These are phyloP conservation scores for Exophiala sp. DNA, from an alignment of 2,329 filamentous ascomycete genomes.

Conservation along the genomic window DNA sequence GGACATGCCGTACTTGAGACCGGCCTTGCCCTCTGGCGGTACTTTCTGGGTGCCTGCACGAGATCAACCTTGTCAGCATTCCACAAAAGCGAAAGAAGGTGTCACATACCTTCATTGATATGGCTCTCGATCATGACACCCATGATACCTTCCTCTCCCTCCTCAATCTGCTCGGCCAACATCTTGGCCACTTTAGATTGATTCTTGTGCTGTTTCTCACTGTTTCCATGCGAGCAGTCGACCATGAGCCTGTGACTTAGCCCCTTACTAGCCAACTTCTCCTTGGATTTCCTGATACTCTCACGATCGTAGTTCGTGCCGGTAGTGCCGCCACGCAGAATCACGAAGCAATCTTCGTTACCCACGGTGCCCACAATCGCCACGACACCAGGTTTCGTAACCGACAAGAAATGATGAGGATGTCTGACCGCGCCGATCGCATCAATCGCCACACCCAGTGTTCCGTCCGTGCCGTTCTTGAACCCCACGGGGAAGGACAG, in stretches of 20 bases:
- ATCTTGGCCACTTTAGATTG: conserved; percentile 87
- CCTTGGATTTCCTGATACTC: conserved; percentile 74
- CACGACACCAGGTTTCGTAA: conserved; percentile 90
- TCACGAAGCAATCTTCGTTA: conserved; percentile 97
- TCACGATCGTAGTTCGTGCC: conserved; percentile 92
- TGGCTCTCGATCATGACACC: conserved; percentile 99
- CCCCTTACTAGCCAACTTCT: conserved; percentile 74
- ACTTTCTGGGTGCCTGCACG: conserved; percentile 35
- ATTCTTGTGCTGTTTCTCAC: conserved; percentile 94
- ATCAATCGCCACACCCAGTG: conserved; percentile 85
- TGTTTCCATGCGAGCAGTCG: conserved; percentile 98
- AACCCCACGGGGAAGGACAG: conserved; percentile 97
- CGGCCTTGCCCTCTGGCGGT: conserved; percentile 31
- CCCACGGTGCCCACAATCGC: conserved; percentile 90
- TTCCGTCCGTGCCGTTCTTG: conserved; percentile 98
- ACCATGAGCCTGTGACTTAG: conserved; percentile 92
- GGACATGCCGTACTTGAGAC: conserved; percentile 33
- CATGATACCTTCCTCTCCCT: conserved; percentile 82
- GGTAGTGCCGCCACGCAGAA: conserved; percentile 83
- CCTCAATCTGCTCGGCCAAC: conserved; percentile 78
- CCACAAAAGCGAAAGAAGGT: too few species aligned
- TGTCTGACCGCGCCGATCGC: conserved; percentile 72
- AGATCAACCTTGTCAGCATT: background rate
- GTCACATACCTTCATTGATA: conserved; percentile 85
- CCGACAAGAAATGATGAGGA: conserved; percentile 92